A percentile compares a stretch with the other conserved stretches of the same genome.
phyloP scores from a whole-genome alignment of 768 basidiomycete genomes.

The Kwoniella europaea region DNA sequence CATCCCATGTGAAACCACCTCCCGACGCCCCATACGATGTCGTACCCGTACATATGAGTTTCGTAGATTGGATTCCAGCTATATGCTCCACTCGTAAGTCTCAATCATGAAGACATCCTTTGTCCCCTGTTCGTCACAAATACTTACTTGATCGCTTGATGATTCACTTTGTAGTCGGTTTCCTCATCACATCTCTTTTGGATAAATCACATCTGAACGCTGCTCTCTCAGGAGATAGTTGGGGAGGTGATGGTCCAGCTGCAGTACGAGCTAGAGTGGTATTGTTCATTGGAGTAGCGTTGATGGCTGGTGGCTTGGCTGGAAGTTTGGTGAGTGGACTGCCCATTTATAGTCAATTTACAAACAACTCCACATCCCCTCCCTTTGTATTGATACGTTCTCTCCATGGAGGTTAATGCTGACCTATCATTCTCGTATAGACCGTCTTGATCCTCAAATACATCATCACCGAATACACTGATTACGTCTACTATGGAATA shows the following conservation, averaged over 20 bases:
- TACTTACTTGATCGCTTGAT: background rate
- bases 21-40: constrained; percentile 72
- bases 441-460: constrained; percentile 90
- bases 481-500: constrained; percentile 82
- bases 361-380: background rate
- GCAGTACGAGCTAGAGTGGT: constrained; percentile 91
- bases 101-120: constrained; percentile 7
- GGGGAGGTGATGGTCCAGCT: constrained; percentile 68
- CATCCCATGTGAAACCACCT: constrained; percentile 80
- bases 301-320: constrained; percentile 98
- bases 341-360: too few species aligned
- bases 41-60: constrained; percentile 78
- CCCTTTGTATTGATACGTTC: too few species aligned
- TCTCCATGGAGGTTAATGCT: too few species aligned
- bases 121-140: constrained; percentile 3
- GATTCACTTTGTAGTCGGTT: constrained; percentile 67
- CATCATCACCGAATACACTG: constrained; percentile 74
- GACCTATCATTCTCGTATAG: constrained; percentile 61
- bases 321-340: constrained; percentile 81
- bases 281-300: constrained; percentile 90
- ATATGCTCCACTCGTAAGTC: constrained; percentile 74
- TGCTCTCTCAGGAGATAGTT: constrained; percentile 63
- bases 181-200: constrained; percentile 88
- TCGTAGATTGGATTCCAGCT: constrained; percentile 97
- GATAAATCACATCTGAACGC: constrained; percentile 84